Evolutionary conservation across 164 flowering plant genomes (phyloP).

Genomic region (Nymphaea colorata): DNA sequence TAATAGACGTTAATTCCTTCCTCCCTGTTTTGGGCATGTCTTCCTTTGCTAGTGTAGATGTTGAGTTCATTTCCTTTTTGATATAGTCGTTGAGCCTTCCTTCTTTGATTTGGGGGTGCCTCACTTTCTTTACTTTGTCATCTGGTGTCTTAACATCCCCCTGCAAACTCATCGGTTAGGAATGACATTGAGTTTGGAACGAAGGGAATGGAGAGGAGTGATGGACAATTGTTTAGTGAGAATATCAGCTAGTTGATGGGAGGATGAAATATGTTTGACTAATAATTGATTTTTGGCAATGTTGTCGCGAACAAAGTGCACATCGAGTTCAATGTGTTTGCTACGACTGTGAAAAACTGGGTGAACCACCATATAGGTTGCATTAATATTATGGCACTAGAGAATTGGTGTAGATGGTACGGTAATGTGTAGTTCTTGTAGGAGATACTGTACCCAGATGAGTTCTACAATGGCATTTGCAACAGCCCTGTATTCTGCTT

Average conservation of each 20-base stretch:
- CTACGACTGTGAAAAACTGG: background rate
- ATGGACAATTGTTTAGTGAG: background rate
- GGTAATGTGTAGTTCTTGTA: background rate
- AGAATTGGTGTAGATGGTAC: background rate
- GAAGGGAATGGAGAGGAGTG: background rate
- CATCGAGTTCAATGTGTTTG: conserved; percentile 1
- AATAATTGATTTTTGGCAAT: background rate
- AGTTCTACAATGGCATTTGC: background rate
- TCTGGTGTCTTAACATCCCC: too few species aligned
- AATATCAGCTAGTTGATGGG: background rate
- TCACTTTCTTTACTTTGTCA: too few species aligned
- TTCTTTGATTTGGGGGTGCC: too few species aligned
- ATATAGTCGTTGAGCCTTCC: too few species aligned
- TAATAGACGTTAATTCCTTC: too few species aligned
- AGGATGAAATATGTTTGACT: background rate
- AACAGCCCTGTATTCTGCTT: conserved; percentile 5
- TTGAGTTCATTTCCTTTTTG: too few species aligned
- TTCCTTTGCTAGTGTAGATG: too few species aligned
- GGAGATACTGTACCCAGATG: background rate
- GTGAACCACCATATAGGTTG: background rate
- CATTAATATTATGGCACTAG: background rate
- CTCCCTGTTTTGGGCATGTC: too few species aligned
- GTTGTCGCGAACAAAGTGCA: background rate
- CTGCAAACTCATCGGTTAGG: too few species aligned
- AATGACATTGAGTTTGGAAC: too few species aligned